A percentile compares a stretch with the other conserved stretches of the same genome.
Conservation (phyloP, 169 alveolate species). For the Plasmodium chabaudi region DNA sequence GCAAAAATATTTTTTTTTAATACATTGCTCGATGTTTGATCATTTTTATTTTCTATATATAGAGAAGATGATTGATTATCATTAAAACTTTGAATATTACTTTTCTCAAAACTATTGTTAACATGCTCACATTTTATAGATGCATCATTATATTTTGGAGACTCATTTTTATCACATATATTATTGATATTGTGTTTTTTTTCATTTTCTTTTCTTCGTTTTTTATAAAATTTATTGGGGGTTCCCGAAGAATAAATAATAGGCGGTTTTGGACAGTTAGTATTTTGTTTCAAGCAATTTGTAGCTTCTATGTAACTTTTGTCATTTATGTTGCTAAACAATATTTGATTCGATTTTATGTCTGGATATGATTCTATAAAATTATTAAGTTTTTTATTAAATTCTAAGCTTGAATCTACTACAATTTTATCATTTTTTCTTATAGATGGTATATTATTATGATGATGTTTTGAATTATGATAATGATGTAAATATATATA, state of each 20-base stretch:
- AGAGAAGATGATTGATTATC: neutral
- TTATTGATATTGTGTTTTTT: neutral
- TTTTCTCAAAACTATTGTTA: neutral
- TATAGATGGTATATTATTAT: neutral
- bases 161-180: too few species aligned
- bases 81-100: neutral
- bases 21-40: neutral
- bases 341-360: conserved; percentile 16
- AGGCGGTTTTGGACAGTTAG: neutral
- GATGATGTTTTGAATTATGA: conserved; percentile 10
- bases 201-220: neutral
- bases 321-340: conserved; percentile 13
- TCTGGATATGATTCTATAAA: conserved; percentile 44
- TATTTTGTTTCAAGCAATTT: neutral
- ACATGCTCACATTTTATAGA: neutral
- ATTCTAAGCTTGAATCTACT: conserved; percentile 20
- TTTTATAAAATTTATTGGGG: neutral
- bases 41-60: conserved; percentile 1
- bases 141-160: too few species aligned
- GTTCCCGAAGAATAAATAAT: neutral
- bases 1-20: neutral
- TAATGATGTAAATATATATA: conserved; percentile 73
- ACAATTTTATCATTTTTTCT: conserved; percentile 1
- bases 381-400: conserved; percentile 58
- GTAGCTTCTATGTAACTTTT: neutral